Evolutionary conservation across 345 rosid species (phyloP).

Genomic region (Dimocarpus longan): DNA sequence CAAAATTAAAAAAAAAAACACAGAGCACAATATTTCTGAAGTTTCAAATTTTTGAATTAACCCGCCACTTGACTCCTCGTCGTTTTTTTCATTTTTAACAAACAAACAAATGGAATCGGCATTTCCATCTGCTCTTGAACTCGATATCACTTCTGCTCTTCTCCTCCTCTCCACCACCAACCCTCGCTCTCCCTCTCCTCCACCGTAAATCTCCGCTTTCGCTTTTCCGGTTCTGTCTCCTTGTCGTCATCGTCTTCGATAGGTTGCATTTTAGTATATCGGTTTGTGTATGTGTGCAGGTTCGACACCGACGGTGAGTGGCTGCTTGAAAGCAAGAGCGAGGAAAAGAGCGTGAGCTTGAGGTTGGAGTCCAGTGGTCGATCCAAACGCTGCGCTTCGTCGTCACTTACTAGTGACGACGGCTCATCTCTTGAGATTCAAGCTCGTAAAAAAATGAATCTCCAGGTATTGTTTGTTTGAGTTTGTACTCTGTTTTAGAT

Average conservation of each 20-base stretch:
- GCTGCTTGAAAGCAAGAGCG: conserved; percentile 23
- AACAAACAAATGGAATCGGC: conserved; percentile 30
- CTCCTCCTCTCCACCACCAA: conserved; percentile 57
- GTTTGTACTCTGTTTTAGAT: too few relatives aligned
- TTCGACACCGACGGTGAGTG: conserved; percentile 22
- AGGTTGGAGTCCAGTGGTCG: conserved; percentile 23
- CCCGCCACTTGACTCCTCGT: conserved; percentile 57
- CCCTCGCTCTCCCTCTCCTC: conserved; percentile 34
- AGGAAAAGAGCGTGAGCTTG: conserved; percentile 46
- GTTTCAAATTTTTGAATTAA: conserved; percentile 27
- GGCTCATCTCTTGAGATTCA: conserved; percentile 38
- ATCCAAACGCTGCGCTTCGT: conserved; percentile 41
- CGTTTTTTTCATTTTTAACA: background rate
- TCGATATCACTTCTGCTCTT: conserved; percentile 73
- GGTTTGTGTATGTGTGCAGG: conserved; percentile 20
- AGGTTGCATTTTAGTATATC: conserved; percentile 1
- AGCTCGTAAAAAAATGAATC: conserved; percentile 41
- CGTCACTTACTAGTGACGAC: conserved; percentile 42
- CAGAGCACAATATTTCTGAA: background rate
- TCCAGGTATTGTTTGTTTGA: conserved; percentile 46
- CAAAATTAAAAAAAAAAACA: background rate
- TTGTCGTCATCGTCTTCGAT: background rate
- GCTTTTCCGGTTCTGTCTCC: background rate
- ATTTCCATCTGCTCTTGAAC: conserved; percentile 71
- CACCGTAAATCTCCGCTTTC: conserved; percentile 29